Conservation (phyloP, 1,139 yeast genomes). For the Pichia sp. region DNA sequence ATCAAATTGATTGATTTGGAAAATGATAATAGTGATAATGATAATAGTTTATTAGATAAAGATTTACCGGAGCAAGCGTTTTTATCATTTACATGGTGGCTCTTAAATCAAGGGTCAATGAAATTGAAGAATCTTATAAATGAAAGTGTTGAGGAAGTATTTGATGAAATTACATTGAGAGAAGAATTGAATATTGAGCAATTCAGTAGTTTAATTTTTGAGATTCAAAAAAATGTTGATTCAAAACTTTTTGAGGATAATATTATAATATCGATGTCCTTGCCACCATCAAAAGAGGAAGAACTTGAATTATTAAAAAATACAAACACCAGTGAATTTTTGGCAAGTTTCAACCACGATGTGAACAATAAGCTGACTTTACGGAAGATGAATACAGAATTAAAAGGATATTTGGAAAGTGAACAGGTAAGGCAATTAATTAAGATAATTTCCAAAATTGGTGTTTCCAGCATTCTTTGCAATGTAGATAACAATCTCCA, state of each 20-base stretch:
- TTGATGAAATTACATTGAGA: conserved; percentile 62
- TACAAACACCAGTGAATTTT: conserved; percentile 31
- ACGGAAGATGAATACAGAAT: conserved; percentile 40
- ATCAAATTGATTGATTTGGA: conserved; percentile 17
- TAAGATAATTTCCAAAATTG: conserved; percentile 39
- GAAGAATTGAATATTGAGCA: conserved; percentile 60
- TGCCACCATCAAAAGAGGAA: conserved; percentile 34
- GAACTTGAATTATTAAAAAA: conserved; percentile 36
- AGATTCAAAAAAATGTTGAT: conserved; percentile 34
- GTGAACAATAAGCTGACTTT: conserved; percentile 22
- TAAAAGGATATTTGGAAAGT: conserved; percentile 39
- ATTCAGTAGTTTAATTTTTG: conserved; percentile 44
- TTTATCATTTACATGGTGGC: conserved; percentile 90
- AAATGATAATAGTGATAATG: conserved; percentile 14
- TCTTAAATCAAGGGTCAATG: conserved; percentile 80
- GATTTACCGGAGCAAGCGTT: conserved; percentile 69
- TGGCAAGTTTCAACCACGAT: conserved; percentile 25
- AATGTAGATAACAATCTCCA: conserved; percentile 22
- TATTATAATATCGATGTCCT: conserved; percentile 19
- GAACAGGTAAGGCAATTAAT: conserved; percentile 29
- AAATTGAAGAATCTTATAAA: conserved; percentile 50
- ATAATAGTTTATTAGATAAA: conserved; percentile 32
- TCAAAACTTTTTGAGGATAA: conserved; percentile 6
- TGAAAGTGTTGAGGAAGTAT: conserved; percentile 52
- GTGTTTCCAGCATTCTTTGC: conserved; percentile 42